Base-by-base conservation (phyloP, 106 monocot genomes). In the Alisma plantagoaquatica region DNA sequence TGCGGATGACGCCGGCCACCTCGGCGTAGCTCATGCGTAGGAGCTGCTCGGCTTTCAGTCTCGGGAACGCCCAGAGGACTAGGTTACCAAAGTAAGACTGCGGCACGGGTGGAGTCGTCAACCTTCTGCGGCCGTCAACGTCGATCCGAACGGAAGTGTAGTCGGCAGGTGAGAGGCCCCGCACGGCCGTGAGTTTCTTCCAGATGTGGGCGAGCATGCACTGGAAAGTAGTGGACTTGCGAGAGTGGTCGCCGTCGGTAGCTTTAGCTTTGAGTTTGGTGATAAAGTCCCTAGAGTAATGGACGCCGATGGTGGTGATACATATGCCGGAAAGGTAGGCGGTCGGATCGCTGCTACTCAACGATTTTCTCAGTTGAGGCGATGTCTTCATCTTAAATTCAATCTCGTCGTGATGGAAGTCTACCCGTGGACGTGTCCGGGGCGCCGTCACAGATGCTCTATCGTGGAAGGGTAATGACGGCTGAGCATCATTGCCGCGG, bases 161-260 rank as follows among this genome's bases (percentile, higher is more conserved):
- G 22, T 56, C 55, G 15, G 10, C 31, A 0, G 32, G 33, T 6
- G 2, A 8, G 4, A 56, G 55, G 22, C 55, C 32, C 4, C 55
- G 55, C 33, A 56, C 1, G n/a, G n/a, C n/a, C n/a, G n/a, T n/a
- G n/a, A n/a, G n/a, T n/a, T n/a, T n/a, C n/a, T n/a, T n/a, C n/a
- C n/a, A n/a, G n/a, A n/a, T n/a, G 55, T 56, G 55, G 52, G 52
- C 18, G 24, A 52, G 52, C 14, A 52, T 15, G 52, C 52, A 29
- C 28, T 3, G 29, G 52, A 52, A 28, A 12, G 52, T 52, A n/a
- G 14, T 52, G 28, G n/a, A 6, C 4, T 29, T 27, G 2, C 53
- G 2, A 19, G n/a, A n/a, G 9, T 27, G 52, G 52, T 27, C 52
- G 1, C 12, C 27, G n/a, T n/a, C n/a, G n/a, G n/a, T n/a, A n/a